Base-by-base conservation (phyloP, 768 basidiomycete genomes). In the Roridomyces roridus region DNA sequence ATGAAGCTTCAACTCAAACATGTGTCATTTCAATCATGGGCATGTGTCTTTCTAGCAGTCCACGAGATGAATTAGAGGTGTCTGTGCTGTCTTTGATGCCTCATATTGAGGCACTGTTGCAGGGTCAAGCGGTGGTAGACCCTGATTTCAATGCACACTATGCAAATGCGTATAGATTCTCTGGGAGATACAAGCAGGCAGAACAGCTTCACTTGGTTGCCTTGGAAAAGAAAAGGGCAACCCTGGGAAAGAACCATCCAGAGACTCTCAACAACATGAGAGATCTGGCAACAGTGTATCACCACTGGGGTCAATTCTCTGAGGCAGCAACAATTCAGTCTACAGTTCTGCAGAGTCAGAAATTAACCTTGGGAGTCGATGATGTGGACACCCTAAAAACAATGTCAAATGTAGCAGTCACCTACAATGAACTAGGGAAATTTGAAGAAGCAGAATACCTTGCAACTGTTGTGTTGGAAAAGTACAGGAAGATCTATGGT, bases 211-310 rank as follows among this genome's bases (percentile, higher is more conserved):
- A 35, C n/a, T n/a, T n/a, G 35, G 31, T 36, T 31, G 34, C 15
- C 17, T 18, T n/a, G n/a, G n/a, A n/a, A n/a, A n/a, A n/a, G n/a
- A n/a, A n/a, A n/a, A n/a, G n/a, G n/a, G n/a, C n/a, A n/a, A n/a
- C n/a, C 12, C 18, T 55, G 15, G 53, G 53, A 18, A n/a, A 49
- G 18, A 37, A 49, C 14, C 46, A 56, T 49, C 46, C 46, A 14
- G 31, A n/a, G n/a, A n/a, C n/a, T n/a, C n/a, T n/a, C n/a, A n/a
- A n/a, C n/a, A n/a, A n/a, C n/a, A n/a, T n/a, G n/a, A n/a, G n/a
- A n/a, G n/a, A n/a, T n/a, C n/a, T n/a, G n/a, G n/a, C n/a, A n/a
- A n/a, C n/a, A n/a, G n/a, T n/a, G n/a, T n/a, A n/a, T n/a, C n/a
- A n/a, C n/a, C n/a, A n/a, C n/a, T n/a, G n/a, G n/a, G n/a, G n/a